phyloP scores from a whole-genome alignment of 2,329 filamentous ascomycete genomes.

The Paecilomyces sp. region DNA sequence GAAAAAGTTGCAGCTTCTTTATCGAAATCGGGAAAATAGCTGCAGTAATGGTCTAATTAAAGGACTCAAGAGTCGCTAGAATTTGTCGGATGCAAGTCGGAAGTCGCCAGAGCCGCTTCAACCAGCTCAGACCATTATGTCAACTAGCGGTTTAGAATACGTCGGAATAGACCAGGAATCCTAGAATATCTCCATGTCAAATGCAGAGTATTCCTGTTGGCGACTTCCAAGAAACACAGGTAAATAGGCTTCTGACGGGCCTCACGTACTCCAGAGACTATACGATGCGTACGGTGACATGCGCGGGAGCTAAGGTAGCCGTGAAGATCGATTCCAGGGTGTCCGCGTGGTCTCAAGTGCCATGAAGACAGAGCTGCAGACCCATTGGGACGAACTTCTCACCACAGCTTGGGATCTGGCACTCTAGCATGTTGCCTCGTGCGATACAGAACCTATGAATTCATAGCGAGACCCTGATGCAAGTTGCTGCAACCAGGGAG shows the following conservation, averaged over 20 bases:
- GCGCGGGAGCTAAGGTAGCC: not conserved
- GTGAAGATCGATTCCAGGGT: not conserved
- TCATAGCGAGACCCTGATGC: not conserved
- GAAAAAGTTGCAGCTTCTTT: constrained; percentile 6
- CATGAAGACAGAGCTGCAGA: not conserved
- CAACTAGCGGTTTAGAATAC: not conserved
- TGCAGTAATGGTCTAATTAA: constrained; percentile 4
- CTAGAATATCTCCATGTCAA: not conserved
- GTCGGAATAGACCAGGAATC: not conserved
- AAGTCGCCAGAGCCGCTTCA: not conserved
- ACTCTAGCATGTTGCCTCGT: not conserved
- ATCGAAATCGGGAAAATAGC: constrained; percentile 8
- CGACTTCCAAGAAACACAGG: not conserved
- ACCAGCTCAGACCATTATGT: not conserved
- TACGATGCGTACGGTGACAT: not conserved
- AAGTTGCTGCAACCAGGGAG: not conserved
- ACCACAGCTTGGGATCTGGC: not conserved
- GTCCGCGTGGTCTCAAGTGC: not conserved
- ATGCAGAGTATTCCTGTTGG: not conserved
- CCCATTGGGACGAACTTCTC: not conserved
- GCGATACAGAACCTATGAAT: constrained; percentile 6
- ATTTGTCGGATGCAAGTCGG: not conserved
- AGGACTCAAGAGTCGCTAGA: not conserved
- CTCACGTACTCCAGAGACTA: not conserved
- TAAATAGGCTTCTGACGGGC: not conserved